phyloP scores from a whole-genome alignment of 2,329 filamentous ascomycete species.

The Diplocarpon rosae region DNA sequence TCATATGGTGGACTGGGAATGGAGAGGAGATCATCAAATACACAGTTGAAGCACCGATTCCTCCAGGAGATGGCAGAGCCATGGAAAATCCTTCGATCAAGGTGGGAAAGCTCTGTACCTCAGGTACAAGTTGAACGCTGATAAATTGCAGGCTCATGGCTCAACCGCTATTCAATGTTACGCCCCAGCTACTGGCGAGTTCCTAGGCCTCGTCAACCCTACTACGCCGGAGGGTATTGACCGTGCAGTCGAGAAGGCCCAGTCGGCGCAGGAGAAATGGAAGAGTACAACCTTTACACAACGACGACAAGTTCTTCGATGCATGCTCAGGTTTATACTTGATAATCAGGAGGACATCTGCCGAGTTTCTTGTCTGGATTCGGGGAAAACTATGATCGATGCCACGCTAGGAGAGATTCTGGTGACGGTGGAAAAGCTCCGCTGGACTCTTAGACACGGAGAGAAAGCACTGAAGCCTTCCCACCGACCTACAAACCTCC shows the following conservation, averaged over 20 bases:
- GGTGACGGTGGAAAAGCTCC: constrained; percentile 85
- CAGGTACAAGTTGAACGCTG: not conserved
- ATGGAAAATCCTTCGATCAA: constrained; percentile 52
- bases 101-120: constrained; percentile 26
- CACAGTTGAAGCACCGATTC: constrained; percentile 49
- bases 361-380: constrained; percentile 76
- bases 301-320: constrained; percentile 67
- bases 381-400: constrained; percentile 92
- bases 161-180: constrained; percentile 70
- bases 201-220: constrained; percentile 70
- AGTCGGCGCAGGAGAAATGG: constrained; percentile 68
- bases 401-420: constrained; percentile 90
- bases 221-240: constrained; percentile 70
- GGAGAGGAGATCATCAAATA: constrained; percentile 43
- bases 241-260: constrained; percentile 60
- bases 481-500: constrained; percentile 70
- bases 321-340: constrained; percentile 71
- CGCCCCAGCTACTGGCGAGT: constrained; percentile 77
- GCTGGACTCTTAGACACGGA: constrained; percentile 88
- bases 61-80: constrained; percentile 44
- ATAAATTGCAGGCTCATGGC: constrained; percentile 38
- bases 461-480: constrained; percentile 67
- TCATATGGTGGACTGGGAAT: constrained; percentile 26
- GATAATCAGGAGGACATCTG: constrained; percentile 86
- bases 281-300: constrained; percentile 65